Base-by-base conservation (phyloP, 164 flowering plant species). In the Kingdonia uniflora region DNA sequence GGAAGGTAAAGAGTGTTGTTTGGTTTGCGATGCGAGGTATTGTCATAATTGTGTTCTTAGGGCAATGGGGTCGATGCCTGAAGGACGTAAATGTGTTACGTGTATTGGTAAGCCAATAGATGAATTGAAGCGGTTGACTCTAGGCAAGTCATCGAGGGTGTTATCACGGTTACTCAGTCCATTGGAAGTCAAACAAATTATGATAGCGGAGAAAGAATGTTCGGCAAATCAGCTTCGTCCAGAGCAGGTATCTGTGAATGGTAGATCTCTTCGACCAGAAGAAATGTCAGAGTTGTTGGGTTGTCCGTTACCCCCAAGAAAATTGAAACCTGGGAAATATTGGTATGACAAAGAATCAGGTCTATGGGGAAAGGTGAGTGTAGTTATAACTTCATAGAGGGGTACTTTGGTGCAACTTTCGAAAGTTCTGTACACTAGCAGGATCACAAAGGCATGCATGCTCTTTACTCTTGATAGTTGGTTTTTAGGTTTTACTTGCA, bases 31-130 rank as follows among this genome's bases (percentile, higher is more conserved):
- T 74, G 82, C 88, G 6, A 80, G 74, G 68, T 92, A 88, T 63
- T 92, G 98, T 69, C 70, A 88, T 60, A 85, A 74, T 53, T 92
- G 98, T 65, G 85, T 88, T 73, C 88, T 92, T 53, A 73, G 95
- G 66, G 95, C 94, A n/a, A 92, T 87, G 96, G 98, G 98, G 6
- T 92, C 98, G 6, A 92, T 92, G 98, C 98, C 98, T 10, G 96
- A 92, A 72, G 98, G 98, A 54, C 84, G 98, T 19, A 92, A 88
- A 52, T 92, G 98, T 65, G 95, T 92, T n/a, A 76, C 87, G 15
- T 92, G 98, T 74, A 85, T 92, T 51, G 78, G 89, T 48, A 62
- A 74, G 61, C 78, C 95, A 0, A 85, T 92, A 49, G 88, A 88
- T 58, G 98, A 92, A 66, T 75, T 77, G 6, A 88, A 82, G 48